Evolutionary conservation across 768 basidiomycete species (phyloP).

Genomic region (Terana coerulea): DNA sequence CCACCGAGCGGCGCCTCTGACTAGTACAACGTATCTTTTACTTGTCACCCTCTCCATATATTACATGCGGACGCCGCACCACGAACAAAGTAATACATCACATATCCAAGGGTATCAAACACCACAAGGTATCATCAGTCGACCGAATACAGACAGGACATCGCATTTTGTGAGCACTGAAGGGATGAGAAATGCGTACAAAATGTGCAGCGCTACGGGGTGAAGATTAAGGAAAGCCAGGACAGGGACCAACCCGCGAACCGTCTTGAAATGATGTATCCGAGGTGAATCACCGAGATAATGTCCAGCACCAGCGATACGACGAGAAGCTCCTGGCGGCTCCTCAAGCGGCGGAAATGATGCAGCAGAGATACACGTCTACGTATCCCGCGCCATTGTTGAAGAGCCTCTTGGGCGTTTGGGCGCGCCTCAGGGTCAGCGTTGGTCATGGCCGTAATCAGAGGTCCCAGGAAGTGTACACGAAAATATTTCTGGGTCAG

Average conservation of each 20-base stretch:
- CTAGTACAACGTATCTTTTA: no score
- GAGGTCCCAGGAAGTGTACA: slow-evolving; percentile 3
- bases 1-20: no score
- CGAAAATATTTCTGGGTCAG: slow-evolving; percentile 6
- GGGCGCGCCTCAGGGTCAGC: background rate
- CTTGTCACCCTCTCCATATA: no score
- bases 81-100: no score
- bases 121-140: no score
- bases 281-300: background rate
- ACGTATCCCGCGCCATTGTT: slow-evolving; percentile 1
- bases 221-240: background rate
- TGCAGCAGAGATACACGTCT: background rate
- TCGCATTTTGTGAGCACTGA: no score
- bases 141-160: no score
- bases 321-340: background rate
- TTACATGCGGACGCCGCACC: no score
- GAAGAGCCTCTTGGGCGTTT: background rate
- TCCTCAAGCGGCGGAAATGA: background rate
- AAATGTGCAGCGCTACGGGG: no score
- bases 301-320: background rate
- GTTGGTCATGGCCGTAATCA: background rate
- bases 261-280: background rate
- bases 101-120: no score
- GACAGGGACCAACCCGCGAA: background rate
- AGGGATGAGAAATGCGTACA: no score